phyloP scores from a whole-genome alignment of 148 eudicot genomes.

The Linanthus parryae region DNA sequence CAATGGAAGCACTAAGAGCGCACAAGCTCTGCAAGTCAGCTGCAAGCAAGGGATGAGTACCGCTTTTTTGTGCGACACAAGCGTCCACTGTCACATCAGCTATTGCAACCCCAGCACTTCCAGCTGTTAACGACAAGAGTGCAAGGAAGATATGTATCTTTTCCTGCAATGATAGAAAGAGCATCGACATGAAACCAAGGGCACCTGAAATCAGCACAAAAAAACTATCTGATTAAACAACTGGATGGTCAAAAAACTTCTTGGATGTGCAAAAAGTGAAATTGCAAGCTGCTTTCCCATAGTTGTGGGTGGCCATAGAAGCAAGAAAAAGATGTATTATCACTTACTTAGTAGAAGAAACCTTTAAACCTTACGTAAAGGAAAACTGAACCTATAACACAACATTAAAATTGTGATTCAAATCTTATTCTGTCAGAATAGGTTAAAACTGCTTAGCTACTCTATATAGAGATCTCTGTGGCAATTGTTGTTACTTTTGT shows the following conservation, averaged over 20 bases:
- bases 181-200: slow-evolving; percentile 63
- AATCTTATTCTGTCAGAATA: too few species aligned
- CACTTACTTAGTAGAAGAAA: too few species aligned
- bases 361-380: too few species aligned
- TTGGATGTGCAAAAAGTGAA: too few species aligned
- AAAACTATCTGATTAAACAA: slow-evolving; percentile 2
- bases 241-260: background rate
- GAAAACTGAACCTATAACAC: too few species aligned
- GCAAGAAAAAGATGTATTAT: too few species aligned
- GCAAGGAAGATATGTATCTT: slow-evolving; percentile 62
- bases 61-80: slow-evolving; percentile 87
- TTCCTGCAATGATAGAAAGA: slow-evolving; percentile 54
- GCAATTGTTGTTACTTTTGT: too few species aligned
- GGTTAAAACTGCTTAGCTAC: too few species aligned
- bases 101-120: slow-evolving; percentile 77
- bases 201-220: slow-evolving; percentile 52
- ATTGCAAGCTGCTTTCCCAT: too few species aligned
- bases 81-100: slow-evolving; percentile 97
- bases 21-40: slow-evolving; percentile 98
- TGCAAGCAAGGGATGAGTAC: slow-evolving; percentile 59
- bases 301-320: too few species aligned
- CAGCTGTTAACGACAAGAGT: slow-evolving; percentile 53
- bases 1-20: slow-evolving; percentile 65
- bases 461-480: too few species aligned
- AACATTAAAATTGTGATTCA: too few species aligned